Evolutionary conservation across 1,139 yeast genomes (phyloP), one percentile per base, ranked within the genome.

Genomic region (Kodamaea sp.): DNA sequence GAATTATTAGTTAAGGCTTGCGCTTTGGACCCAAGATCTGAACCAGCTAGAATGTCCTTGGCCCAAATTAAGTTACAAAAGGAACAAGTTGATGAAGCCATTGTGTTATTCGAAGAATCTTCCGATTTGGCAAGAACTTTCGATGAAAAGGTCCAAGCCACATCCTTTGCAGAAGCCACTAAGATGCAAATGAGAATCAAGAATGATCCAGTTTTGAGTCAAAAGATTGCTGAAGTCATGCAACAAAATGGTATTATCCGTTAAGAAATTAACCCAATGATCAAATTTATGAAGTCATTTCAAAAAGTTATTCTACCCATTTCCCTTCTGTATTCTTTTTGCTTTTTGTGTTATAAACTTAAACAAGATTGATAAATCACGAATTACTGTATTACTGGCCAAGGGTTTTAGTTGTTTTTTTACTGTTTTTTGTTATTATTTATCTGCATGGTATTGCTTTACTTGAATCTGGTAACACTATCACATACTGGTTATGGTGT

Each of bases 81-180:
- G 54, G 92, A 87, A 63, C 76, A 83, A 57, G 79, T 85, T 38
- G 85, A 84, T 47, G 92, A 85, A 48, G 97, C 98, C 27, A 78
- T 87, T 53, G 67, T 67, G 44, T 76, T 84, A 57, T 89, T 90
- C 60, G 92, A 86, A 67, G 86, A 81, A 58, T 84, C 94, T 43
- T 81, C 94, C 40, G 76, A 75, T 44, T 76, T 89, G 52, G 84
- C 96, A 29, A 84, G 97, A 74, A 78, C 87, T 37, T 73, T 79
- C 43, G 87, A 84, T 48, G 98, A 92, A 69, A 85, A 89, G 69
- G 73, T 85, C 44, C 97, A 89, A 69, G 95, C 96, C 41, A 82
- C 89, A 47, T 84, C 95, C 27, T 86, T 87, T 56, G 94, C 95
- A 45, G 97, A 88, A 67, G 97, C 96, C 46, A 80, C 89, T 38